Conservation (phyloP, 78 protist species). For the Dictyostelium intermedium region DNA sequence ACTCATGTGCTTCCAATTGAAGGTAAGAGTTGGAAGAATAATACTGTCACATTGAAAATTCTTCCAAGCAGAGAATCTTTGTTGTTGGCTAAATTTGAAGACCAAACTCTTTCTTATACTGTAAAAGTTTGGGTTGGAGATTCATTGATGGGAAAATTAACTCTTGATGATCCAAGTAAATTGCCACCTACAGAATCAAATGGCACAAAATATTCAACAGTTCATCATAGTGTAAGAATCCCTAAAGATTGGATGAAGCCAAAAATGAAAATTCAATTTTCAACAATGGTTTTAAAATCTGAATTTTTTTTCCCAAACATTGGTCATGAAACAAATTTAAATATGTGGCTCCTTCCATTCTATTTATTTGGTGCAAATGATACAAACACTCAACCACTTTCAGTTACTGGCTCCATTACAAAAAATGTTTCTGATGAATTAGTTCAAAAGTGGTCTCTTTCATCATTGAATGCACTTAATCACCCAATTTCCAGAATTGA, state of each 20-base stretch:
- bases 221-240: not conserved
- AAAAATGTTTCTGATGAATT: not conserved
- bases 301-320: not conserved
- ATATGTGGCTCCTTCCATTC: conserved; percentile 4
- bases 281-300: not conserved
- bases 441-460: conserved; percentile 38
- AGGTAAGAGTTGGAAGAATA: conserved; percentile 12
- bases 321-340: conserved; percentile 4
- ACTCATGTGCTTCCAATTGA: conserved; percentile 39
- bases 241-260: conserved; percentile 2
- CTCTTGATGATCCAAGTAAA: not conserved
- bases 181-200: conserved; percentile 57
- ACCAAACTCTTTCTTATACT: not conserved
- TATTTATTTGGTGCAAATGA: conserved; percentile 50
- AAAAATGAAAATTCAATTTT: not conserved
- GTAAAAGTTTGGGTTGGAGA: not conserved
- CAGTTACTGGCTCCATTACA: not conserved
- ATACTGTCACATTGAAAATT: not conserved
- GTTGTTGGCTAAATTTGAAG: not conserved
- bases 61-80: conserved; percentile 28
- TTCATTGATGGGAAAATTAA: not conserved
- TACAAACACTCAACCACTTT: conserved; percentile 28
- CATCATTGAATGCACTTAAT: not conserved
- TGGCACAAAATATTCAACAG: conserved; percentile 10
- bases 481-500: conserved; percentile 9